phyloP scores from a whole-genome alignment of 2,329 filamentous ascomycete genomes.

The Aureobasidium melanogenum region DNA sequence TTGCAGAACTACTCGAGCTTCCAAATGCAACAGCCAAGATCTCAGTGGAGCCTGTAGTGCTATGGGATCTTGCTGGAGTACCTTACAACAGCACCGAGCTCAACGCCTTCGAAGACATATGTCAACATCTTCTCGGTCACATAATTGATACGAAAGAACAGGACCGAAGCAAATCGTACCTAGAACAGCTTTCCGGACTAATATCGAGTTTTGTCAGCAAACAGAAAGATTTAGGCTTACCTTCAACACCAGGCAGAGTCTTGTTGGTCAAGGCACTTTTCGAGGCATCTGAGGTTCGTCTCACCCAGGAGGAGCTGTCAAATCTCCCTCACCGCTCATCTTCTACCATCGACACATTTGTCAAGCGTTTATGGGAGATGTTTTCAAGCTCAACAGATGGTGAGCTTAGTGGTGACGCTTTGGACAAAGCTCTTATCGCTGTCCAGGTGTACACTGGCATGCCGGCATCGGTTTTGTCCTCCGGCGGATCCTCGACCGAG shows the following conservation, averaged over 20 bases:
- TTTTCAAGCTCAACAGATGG: not conserved
- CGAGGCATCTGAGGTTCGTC: not conserved
- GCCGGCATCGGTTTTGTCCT: not conserved
- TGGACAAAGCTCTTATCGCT: not conserved
- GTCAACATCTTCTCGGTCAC: conserved; percentile 10
- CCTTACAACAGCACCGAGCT: not conserved
- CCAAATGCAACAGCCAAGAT: conserved; percentile 15
- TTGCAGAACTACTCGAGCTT: conserved; percentile 11
- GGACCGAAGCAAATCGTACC: conserved; percentile 13
- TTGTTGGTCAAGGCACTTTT: not conserved
- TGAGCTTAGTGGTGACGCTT: not conserved
- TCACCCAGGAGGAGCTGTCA: not conserved
- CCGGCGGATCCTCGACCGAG: conserved; percentile 3
- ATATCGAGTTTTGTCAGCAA: not conserved
- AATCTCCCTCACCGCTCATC: conserved; percentile 5
- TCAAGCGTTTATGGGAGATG: not conserved
- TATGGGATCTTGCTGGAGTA: not conserved
- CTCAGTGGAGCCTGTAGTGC: not conserved
- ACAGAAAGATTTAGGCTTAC: not conserved
- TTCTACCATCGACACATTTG: not conserved
- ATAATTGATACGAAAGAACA: conserved; percentile 17
- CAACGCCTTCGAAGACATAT: not conserved
- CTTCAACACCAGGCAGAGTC: not conserved
- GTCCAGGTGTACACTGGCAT: not conserved
- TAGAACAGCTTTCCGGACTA: not conserved